Base-by-base conservation (phyloP, 495 filamentous ascomycete genomes). In the Hypomontagnella monticulosa region DNA sequence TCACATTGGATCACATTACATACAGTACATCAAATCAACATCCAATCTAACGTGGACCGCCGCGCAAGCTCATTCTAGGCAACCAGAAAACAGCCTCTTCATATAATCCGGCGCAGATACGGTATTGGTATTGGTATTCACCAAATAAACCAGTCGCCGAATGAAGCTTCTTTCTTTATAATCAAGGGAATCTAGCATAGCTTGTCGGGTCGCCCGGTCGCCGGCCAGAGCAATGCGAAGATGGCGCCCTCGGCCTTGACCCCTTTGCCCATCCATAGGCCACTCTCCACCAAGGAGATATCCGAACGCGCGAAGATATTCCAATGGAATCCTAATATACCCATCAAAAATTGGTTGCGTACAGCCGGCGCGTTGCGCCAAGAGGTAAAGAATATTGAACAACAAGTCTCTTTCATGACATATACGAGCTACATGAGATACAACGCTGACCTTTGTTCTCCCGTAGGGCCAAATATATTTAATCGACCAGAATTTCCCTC, bases 401-500 rank as follows among this genome's bases (percentile, higher is more conserved):
- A 27, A 27, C 23, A 6, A 27, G 23, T 27, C 23, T 27, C 23
- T 27, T 27, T n/a, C n/a, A n/a, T n/a, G n/a, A n/a, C n/a, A n/a
- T n/a, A n/a, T n/a, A n/a, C n/a, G n/a, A n/a, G n/a, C n/a, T n/a
- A n/a, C n/a, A 27, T 27, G 6, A 27, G 20, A 42, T 56, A 38
- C 14, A 12, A 48, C 19, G 18, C 43, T 59, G 15, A 69, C 53
- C 12, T 48, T 44, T 33, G 46, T 12, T 23, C 37, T 40, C 19
- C 16, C 30, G 9, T 14, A 82, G 81, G 79, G 71, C 4, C 64
- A 69, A 9, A 91, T 93, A 63, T 97, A 97, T 74, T 84, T 93
- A 70, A 85, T 80, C 15, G 96, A 99, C 78, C 88, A 90, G 56
- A 91, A 96, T 77, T 83, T 92, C 46, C 85, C 93, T 58, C 90